These are phyloP conservation scores for Tulasnella sp. DNA, from an alignment of 768 basidiomycete genomes.

Conservation along the genomic window DNA sequence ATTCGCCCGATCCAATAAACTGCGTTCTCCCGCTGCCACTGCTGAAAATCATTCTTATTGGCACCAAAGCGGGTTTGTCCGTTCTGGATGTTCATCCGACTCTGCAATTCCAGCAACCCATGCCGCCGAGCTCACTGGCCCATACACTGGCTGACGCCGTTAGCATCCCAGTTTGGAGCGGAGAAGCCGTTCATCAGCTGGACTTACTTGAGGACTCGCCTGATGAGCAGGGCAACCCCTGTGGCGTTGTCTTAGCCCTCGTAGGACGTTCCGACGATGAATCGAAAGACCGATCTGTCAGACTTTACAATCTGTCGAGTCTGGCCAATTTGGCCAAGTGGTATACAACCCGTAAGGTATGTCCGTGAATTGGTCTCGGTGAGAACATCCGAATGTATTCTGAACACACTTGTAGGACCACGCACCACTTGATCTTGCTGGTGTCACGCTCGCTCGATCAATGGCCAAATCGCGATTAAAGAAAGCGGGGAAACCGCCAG, in stretches of 20 bases:
- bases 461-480: constrained; percentile 21
- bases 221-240: constrained; percentile 39
- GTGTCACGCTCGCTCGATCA: constrained; percentile 31
- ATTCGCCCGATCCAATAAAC: constrained; percentile 62
- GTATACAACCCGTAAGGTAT: constrained; percentile 56
- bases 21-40: constrained; percentile 61
- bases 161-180: constrained; percentile 57
- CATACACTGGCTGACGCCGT: constrained; percentile 60
- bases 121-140: constrained; percentile 34
- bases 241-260: constrained; percentile 68
- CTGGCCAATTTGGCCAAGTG: constrained; percentile 66
- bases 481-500: constrained; percentile 24
- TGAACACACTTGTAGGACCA: neutral
- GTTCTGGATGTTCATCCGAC: constrained; percentile 53
- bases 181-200: constrained; percentile 73
- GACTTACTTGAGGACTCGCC: constrained; percentile 57
- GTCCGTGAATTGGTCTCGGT: constrained; percentile 3
- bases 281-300: constrained; percentile 49
- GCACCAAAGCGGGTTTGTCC: constrained; percentile 69
- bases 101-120: constrained; percentile 39
- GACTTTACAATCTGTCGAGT: constrained; percentile 79
- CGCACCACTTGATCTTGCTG: constrained; percentile 39
- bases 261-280: constrained; percentile 51
- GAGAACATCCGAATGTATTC: neutral
- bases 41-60: constrained; percentile 60